Conservation (phyloP, 495 filamentous ascomycete genomes). For the Pseudomonodictys pantanalensis region DNA sequence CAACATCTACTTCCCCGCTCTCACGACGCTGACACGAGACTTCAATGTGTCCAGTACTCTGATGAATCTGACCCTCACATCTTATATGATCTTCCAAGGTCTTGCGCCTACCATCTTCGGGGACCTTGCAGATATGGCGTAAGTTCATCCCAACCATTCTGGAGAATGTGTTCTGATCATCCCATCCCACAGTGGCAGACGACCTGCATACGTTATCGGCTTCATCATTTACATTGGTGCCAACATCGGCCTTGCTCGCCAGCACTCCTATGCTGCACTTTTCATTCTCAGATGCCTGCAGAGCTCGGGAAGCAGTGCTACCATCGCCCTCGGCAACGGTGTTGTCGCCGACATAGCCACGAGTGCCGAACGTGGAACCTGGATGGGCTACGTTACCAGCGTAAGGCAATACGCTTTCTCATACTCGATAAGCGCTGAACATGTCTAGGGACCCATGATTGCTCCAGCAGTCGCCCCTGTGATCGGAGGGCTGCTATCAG, state of each 20-base stretch:
- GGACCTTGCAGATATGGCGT: constrained; percentile 43
- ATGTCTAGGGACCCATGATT: constrained; percentile 32
- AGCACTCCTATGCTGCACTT: constrained; percentile 35
- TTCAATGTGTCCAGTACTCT: constrained; percentile 56
- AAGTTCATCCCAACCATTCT: neutral
- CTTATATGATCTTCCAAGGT: constrained; percentile 40
- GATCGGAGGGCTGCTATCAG: constrained; percentile 35
- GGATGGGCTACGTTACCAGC: constrained; percentile 40
- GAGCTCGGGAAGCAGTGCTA: constrained; percentile 33
- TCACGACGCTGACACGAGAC: constrained; percentile 55
- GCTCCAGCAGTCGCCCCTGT: constrained; percentile 36
- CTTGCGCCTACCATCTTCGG: constrained; percentile 42
- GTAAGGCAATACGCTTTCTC: constrained; percentile 1
- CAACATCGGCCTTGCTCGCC: constrained; percentile 44
- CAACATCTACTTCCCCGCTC: constrained; percentile 77
- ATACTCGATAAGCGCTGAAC: neutral
- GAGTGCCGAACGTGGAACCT: constrained; percentile 39
- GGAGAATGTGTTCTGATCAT: neutral
- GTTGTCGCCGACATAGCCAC: constrained; percentile 44
- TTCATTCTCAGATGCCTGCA: constrained; percentile 38
- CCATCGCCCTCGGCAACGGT: constrained; percentile 39
- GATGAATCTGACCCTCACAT: constrained; percentile 54
- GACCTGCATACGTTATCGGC: constrained; percentile 43
- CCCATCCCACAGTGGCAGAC: constrained; percentile 30
- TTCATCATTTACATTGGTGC: constrained; percentile 44